Conservation (phyloP, 2,329 filamentous ascomycete species). For the Lojkania enalia region DNA sequence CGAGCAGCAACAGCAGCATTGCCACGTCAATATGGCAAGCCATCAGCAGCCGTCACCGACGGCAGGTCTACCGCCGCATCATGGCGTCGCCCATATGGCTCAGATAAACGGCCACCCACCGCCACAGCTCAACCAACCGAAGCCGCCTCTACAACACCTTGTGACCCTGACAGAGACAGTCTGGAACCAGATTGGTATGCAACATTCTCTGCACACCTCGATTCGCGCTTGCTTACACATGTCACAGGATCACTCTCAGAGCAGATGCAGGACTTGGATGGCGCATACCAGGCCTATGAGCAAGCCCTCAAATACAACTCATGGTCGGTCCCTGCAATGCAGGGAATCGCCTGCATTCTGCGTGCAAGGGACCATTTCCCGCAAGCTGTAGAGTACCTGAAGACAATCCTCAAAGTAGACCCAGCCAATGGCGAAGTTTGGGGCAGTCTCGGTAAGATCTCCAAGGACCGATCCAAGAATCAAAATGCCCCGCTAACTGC, state of each 20-base stretch:
- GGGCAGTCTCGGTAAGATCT: slow-evolving; percentile 79
- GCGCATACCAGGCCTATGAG: slow-evolving; percentile 88
- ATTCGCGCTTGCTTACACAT: slow-evolving; percentile 14
- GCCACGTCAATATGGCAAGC: slow-evolving; percentile 66
- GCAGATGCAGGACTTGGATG: slow-evolving; percentile 83
- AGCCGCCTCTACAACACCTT: slow-evolving; percentile 73
- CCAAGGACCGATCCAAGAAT: background rate
- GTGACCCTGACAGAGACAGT: slow-evolving; percentile 80
- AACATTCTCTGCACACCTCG: background rate
- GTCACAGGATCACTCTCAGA: slow-evolving; percentile 78
- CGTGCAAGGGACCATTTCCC: slow-evolving; percentile 91
- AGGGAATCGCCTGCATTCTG: slow-evolving; percentile 87
- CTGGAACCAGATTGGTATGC: slow-evolving; percentile 90
- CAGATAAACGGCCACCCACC: slow-evolving; percentile 59
- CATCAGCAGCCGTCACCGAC: slow-evolving; percentile 82
- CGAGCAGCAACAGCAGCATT: background rate
- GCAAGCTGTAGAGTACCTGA: slow-evolving; percentile 90
- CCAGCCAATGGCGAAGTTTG: slow-evolving; percentile 90
- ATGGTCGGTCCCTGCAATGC: slow-evolving; percentile 89
- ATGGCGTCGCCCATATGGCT: slow-evolving; percentile 67
- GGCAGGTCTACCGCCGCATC: slow-evolving; percentile 69
- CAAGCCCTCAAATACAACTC: slow-evolving; percentile 84
- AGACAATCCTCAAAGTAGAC: slow-evolving; percentile 89
- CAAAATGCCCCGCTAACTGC: slow-evolving; percentile 14
- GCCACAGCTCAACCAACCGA: slow-evolving; percentile 61